Percentiles rank a stretch among this genome's conserved stretches.
Evolutionary conservation across 768 basidiomycete species (phyloP).

Genomic region (Agaricus subrufescens): DNA sequence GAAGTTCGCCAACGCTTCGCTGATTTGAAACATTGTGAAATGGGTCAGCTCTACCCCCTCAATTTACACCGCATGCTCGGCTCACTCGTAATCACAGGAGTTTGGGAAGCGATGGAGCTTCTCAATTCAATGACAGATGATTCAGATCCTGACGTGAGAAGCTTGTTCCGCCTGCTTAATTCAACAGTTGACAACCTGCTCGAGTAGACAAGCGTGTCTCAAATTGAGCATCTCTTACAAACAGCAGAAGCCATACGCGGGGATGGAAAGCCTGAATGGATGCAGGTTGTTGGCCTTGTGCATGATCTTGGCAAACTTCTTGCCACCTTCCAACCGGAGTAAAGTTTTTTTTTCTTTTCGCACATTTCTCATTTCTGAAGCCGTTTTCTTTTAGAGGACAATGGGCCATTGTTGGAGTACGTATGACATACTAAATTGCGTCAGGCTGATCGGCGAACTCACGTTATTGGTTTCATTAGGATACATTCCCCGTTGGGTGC

Average conservation of each 20-base stretch:
- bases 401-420: constrained; percentile 91
- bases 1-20: constrained; percentile 43
- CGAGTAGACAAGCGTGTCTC: constrained; percentile 64
- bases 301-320: constrained; percentile 91
- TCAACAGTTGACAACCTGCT: constrained; percentile 15
- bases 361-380: neutral
- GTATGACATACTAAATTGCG: constrained; percentile 17
- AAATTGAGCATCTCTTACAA: constrained; percentile 89
- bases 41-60: neutral
- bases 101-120: constrained; percentile 87
- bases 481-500: constrained; percentile 77
- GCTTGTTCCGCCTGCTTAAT: neutral
- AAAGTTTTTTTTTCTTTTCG: neutral
- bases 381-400: constrained; percentile 47
- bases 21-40: neutral
- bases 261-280: constrained; percentile 89
- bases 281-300: constrained; percentile 86
- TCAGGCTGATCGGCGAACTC: constrained; percentile 9
- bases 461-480: constrained; percentile 19
- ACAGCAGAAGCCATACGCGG: constrained; percentile 87
- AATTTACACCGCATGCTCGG: constrained; percentile 48
- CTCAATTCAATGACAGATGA: constrained; percentile 86
- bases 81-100: constrained; percentile 65
- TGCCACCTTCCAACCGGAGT: constrained; percentile 72
- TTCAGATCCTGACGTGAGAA: constrained; percentile 80